Evolutionary conservation across 2,329 filamentous ascomycete species (phyloP).

Genomic region (Calonectria naviculata): DNA sequence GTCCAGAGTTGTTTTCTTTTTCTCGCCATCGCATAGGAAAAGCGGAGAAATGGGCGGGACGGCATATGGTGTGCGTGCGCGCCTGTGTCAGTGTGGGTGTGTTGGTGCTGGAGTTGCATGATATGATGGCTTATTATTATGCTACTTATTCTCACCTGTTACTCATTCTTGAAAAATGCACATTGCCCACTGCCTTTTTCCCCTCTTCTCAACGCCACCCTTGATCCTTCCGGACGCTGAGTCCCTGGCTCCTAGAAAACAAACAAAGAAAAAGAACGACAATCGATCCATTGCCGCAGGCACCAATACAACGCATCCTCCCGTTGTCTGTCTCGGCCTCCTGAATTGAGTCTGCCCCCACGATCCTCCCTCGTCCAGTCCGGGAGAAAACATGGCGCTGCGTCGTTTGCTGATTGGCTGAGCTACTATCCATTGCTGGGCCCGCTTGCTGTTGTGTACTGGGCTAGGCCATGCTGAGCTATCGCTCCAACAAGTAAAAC

Average conservation of each 20-base stretch:
- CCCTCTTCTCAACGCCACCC: not conserved
- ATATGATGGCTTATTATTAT: conserved; percentile 19
- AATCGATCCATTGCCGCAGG: not conserved
- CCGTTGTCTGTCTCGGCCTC: not conserved
- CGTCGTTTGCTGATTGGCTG: conserved; percentile 32
- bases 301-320: not conserved
- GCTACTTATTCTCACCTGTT: not conserved
- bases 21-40: conserved; percentile 17
- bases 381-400: conserved; percentile 20
- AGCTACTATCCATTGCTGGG: conserved; percentile 27
- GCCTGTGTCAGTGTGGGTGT: conserved; percentile 19
- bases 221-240: not conserved
- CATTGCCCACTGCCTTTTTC: not conserved
- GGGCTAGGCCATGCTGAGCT: conserved; percentile 2
- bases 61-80: conserved; percentile 12
- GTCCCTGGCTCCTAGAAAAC: not conserved
- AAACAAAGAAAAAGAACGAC: no score
- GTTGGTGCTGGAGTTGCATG: conserved; percentile 22
- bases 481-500: conserved; percentile 15
- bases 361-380: conserved; percentile 5
- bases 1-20: conserved; percentile 1
- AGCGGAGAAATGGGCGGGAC: conserved; percentile 20
- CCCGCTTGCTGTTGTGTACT: not conserved
- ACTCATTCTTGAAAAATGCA: not conserved
- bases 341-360: not conserved